Base-by-base conservation (phyloP, 768 basidiomycete genomes). In the Xanthoconium purpureum region DNA sequence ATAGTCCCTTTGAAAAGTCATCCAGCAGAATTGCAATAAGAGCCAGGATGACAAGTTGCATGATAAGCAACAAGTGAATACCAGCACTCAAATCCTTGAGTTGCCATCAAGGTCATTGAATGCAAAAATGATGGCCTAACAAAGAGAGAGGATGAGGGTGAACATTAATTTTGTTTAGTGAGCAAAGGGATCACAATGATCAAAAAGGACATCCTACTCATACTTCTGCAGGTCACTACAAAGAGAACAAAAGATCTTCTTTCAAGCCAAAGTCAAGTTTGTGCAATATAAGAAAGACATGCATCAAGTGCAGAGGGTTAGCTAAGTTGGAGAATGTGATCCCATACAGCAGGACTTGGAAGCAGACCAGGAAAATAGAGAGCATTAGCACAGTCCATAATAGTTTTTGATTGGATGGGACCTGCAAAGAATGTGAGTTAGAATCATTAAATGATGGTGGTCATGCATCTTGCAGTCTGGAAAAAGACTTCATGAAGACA, bases 271-370 rank as follows among this genome's bases (percentile, higher is more conserved):
- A 98, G 77, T 99, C 97, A 63, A 99, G 91, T 52, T 99, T 96
- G 78, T 98, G 98, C 8, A 94, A 97, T 24, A 97, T 96, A 58
- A 99, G 84, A 76, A 99, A 98, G 78, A 96, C 96, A 75, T 96
- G 91, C 89, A 98, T 94, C 97, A 96, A 98, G 79, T 97, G 98
- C 42, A 99, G 85, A 14, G 97, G 97, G 78, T 99, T 96, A 52
- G 94, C 94, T 63, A 94, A 97, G 81, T 99, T 96, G 57, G 94
- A 97, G 30, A 94, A 97, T 88, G 98, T 96, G 84, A 99, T 98
- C 60, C 97, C 97, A 75, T 98, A 99, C 45, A 99, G 82, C 7
- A 96, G 97, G 33, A 98, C 96, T 77, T 98, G 97, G 29, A 94
- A 98, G 82, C 96, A 98, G 61, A 98, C 96, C 69, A 99, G 77